These are phyloP conservation scores for Ceratocystis eucalypticola DNA, from an alignment of 2,329 filamentous ascomycete genomes.

Conservation along the genomic window DNA sequence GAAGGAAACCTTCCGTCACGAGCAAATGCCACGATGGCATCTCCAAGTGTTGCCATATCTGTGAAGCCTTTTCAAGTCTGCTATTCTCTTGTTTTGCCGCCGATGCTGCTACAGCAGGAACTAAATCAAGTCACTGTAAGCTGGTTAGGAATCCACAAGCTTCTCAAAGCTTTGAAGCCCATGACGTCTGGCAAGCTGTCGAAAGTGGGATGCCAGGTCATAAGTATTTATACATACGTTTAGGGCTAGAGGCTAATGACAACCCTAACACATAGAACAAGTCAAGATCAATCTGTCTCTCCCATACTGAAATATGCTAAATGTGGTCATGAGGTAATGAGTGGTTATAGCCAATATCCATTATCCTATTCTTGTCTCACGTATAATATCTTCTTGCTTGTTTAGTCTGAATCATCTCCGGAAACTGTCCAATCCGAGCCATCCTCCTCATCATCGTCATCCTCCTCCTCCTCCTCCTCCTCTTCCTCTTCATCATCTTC, in stretches of 20 bases:
- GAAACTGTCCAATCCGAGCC: conserved; percentile 20
- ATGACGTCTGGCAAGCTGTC: conserved; percentile 14
- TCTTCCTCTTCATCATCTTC: conserved; percentile 49
- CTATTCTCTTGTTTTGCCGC: neutral
- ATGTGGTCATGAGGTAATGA: neutral
- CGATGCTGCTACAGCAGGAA: neutral
- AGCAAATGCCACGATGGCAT: conserved; percentile 31
- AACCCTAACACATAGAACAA: no score
- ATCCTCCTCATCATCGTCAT: conserved; percentile 35
- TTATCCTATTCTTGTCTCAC: neutral
- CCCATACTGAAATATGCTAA: no score
- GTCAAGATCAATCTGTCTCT: no score
- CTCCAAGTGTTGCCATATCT: conserved; percentile 24
- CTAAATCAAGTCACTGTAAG: neutral
- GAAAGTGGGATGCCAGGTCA: conserved; percentile 12
- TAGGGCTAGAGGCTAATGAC: neutral
- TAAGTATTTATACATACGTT: neutral
- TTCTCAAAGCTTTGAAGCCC: neutral
- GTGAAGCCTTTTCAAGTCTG: neutral
- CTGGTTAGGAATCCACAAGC: neutral
- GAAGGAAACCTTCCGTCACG: conserved; percentile 31
- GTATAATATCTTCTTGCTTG: neutral
- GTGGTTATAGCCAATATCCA: conserved; percentile 1
- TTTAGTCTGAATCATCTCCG: conserved; percentile 13
- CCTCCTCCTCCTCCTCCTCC: conserved; percentile 42